Evolutionary conservation across 2,329 filamentous ascomycete species (phyloP), one percentile per base, ranked within the genome.

Genomic region (Fusarium nematophilum): DNA sequence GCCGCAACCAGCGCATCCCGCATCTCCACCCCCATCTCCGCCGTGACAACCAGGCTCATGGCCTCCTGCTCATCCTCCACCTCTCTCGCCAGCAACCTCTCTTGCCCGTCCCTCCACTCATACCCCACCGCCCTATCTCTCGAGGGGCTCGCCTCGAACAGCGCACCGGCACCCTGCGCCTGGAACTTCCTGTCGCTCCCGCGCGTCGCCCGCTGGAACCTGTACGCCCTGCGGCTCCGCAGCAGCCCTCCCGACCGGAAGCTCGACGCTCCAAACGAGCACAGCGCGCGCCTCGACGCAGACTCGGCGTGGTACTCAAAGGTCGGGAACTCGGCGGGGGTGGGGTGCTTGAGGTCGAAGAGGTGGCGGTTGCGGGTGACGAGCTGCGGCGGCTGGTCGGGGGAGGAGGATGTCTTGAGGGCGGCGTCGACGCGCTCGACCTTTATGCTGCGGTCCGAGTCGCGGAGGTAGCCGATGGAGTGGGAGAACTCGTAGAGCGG

Each of bases 401-500:
- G n/a, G n/a, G 21, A 21, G 21, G 4, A 6, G 4, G 21, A 21
- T 6, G 43, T 59, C 39, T 65, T 70, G 46, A 73, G 48, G 6
- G 52, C 51, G 46, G 68, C 57, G 47, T 76, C 71, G n/a, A 77
- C 57, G 7, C 73, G 69, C 42, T 71, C 64, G 29, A 77, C 51
- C 36, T 62, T 61, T 6, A 77, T 69, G 33, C 47, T 70, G 13
- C 68, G 68, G 45, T 75, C 70, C 11, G 66, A 64, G 30, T 76
- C 72, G 26, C 65, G 65, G 9, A 77, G 64, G 34, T 71, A 73
- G 26, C 61, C 70, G 10, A 75, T 64, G 6, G 68, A 68, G 49
- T 75, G 73, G 1, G 75, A 76, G 50, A 76, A 70, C 33, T 77
- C 74, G 57, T 76, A 77, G 10, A 75, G 62, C 1, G 74, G 71